Percentiles rank a stretch among this genome's conserved stretches.
These are phyloP conservation scores for Phytopythium litorale DNA, from an alignment of 352 stramenopile species.

Conservation along the genomic window DNA sequence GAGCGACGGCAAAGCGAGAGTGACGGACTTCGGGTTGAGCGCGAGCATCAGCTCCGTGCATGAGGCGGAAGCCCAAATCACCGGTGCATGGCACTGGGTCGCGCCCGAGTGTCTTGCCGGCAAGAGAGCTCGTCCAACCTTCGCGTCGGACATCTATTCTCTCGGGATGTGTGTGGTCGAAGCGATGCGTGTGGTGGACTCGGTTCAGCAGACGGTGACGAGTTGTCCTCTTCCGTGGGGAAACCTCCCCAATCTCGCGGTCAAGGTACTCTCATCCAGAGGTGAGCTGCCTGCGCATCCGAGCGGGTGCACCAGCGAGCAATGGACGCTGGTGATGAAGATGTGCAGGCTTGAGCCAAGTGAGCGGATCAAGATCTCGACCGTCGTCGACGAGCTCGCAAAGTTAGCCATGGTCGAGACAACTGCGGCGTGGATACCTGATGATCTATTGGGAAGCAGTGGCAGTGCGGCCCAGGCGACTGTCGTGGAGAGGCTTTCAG, in stretches of 20 bases:
- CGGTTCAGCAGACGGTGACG: background rate
- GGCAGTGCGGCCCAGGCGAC: too few relatives aligned
- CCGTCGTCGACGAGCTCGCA: background rate
- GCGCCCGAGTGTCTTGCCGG: too few relatives aligned
- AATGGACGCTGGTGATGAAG: background rate
- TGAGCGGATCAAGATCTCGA: background rate
- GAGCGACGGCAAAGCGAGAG: too few relatives aligned
- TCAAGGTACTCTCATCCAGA: background rate
- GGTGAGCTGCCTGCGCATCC: background rate
- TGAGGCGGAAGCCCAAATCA: too few relatives aligned
- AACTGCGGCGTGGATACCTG: too few relatives aligned
- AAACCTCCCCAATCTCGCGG: background rate
- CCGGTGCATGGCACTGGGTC: too few relatives aligned
- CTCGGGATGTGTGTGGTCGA: slow-evolving; percentile 40
- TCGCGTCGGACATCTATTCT: too few relatives aligned
- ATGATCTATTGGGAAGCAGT: too few relatives aligned
- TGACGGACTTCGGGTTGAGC: too few relatives aligned
- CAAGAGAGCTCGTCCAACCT: too few relatives aligned
- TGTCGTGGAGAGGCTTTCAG: too few relatives aligned
- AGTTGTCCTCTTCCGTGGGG: background rate
- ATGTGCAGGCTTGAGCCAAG: background rate
- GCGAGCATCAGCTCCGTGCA: too few relatives aligned
- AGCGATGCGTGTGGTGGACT: slow-evolving; percentile 10
- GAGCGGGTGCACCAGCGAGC: background rate
- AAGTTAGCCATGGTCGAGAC: background rate